Percentiles rank a stretch among this genome's conserved stretches.
Evolutionary conservation across 768 basidiomycete genomes (phyloP).

Genomic region (Tulasnella calospora): DNA sequence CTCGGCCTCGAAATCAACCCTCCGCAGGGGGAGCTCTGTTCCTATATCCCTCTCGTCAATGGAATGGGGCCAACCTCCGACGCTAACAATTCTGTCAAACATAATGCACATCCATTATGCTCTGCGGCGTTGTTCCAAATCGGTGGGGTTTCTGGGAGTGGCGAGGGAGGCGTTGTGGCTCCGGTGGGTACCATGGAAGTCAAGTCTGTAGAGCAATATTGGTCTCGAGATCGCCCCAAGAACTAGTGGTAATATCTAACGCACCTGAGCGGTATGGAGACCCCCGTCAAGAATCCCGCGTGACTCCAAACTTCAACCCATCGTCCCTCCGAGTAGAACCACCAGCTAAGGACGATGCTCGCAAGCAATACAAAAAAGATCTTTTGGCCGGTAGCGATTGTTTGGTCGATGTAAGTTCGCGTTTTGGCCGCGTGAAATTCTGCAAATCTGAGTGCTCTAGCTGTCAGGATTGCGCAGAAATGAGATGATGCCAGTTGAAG

Average conservation of each 20-base stretch:
- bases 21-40: slow-evolving; percentile 73
- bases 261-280: slow-evolving; percentile 68
- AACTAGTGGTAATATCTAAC: not conserved
- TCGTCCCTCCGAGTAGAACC: slow-evolving; percentile 83
- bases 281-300: slow-evolving; percentile 77
- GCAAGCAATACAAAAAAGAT: slow-evolving; percentile 86
- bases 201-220: slow-evolving; percentile 39
- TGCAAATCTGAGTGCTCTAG: slow-evolving; percentile 66
- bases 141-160: slow-evolving; percentile 68
- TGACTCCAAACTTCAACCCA: slow-evolving; percentile 93
- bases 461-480: slow-evolving; percentile 40
- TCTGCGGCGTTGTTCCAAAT: slow-evolving; percentile 70
- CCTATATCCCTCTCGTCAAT: slow-evolving; percentile 80
- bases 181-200: slow-evolving; percentile 80
- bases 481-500: not conserved
- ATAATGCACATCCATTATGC: slow-evolving; percentile 91
- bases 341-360: slow-evolving; percentile 81
- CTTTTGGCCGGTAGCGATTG: slow-evolving; percentile 83
- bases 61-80: slow-evolving; percentile 81
- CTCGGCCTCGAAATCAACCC: slow-evolving; percentile 69
- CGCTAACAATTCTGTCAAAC: slow-evolving; percentile 76
- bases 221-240: not conserved
- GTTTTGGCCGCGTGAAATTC: slow-evolving; percentile 84
- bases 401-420: slow-evolving; percentile 80
- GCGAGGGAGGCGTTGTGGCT: slow-evolving; percentile 42